These are phyloP conservation scores for Malassezia equina DNA, from an alignment of 1,284 basidiomycete genomes.

Conservation along the genomic window DNA sequence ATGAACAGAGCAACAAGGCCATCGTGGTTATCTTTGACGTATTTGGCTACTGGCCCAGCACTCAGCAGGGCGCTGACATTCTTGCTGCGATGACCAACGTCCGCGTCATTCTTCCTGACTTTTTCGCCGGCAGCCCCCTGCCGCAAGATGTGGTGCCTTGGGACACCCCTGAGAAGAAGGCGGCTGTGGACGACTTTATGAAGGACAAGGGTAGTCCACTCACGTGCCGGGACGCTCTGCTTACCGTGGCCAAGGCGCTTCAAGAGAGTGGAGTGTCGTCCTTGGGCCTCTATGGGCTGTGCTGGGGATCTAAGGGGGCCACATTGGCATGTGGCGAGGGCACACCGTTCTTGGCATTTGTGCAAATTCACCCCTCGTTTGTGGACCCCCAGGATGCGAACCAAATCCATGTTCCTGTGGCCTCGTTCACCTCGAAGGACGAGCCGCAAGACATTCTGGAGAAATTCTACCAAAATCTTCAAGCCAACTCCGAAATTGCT, in stretches of 20 bases:
- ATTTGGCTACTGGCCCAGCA: slow-evolving; percentile 55
- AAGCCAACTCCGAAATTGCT: slow-evolving; percentile 49
- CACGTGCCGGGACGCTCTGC: slow-evolving; percentile 52
- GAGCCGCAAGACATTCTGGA: slow-evolving; percentile 52
- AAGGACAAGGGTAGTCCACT: slow-evolving; percentile 43
- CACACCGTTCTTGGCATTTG: slow-evolving; percentile 25
- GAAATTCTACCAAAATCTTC: slow-evolving; percentile 52
- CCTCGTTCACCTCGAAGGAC: slow-evolving; percentile 57
- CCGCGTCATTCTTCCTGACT: slow-evolving; percentile 59
- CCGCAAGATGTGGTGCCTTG: slow-evolving; percentile 55
- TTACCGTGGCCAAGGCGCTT: slow-evolving; percentile 52
- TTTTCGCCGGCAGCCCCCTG: slow-evolving; percentile 56
- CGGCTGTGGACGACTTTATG: slow-evolving; percentile 38
- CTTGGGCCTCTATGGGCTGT: slow-evolving; percentile 52
- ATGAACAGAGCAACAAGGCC: slow-evolving; percentile 52
- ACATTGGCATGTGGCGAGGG: slow-evolving; percentile 1
- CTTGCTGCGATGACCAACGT: slow-evolving; percentile 50
- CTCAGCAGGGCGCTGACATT: slow-evolving; percentile 54
- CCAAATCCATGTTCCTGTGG: slow-evolving; percentile 55
- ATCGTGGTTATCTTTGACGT: slow-evolving; percentile 59
- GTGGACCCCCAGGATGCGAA: slow-evolving; percentile 54
- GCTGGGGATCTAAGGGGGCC: slow-evolving; percentile 45
- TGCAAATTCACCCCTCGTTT: slow-evolving; percentile 49
- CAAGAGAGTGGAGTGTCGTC: slow-evolving; percentile 53
- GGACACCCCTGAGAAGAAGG: slow-evolving; percentile 48